A percentile compares a stretch with the other conserved stretches of the same genome.
Evolutionary conservation across 106 monocot species (phyloP).

Genomic region (Allium sativum): DNA sequence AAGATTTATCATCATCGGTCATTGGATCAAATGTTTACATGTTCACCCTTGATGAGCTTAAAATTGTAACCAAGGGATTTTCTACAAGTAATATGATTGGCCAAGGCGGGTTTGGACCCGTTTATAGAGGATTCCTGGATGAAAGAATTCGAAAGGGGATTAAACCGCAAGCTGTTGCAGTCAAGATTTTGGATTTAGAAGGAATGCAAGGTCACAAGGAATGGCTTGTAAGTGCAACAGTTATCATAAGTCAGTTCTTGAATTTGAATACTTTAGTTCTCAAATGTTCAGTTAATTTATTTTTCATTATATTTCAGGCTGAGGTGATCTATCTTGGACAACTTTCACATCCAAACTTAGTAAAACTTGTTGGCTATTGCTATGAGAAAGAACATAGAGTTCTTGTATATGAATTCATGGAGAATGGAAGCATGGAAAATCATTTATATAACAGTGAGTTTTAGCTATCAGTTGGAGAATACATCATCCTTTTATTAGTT

Average conservation of each 20-base stretch:
- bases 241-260: neutral
- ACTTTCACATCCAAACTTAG: conserved; percentile 41
- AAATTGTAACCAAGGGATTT: conserved; percentile 23
- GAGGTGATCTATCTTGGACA: conserved; percentile 48
- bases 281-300: neutral
- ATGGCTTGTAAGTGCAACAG: conserved; percentile 33
- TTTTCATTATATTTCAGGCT: conserved; percentile 16
- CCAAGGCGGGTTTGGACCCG: conserved; percentile 51
- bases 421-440: conserved; percentile 47
- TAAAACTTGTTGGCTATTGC: conserved; percentile 59
- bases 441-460: conserved; percentile 46
- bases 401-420: conserved; percentile 50
- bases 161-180: conserved; percentile 36
- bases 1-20: conserved; percentile 44
- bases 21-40: conserved; percentile 30
- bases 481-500: neutral
- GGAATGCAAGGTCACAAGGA: conserved; percentile 51
- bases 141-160: conserved; percentile 29
- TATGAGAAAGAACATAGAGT: conserved; percentile 49
- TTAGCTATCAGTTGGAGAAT: neutral
- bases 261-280: neutral
- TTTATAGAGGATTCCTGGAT: conserved; percentile 43
- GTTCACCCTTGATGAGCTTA: conserved; percentile 37
- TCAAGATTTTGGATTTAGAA: conserved; percentile 47
- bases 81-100: conserved; percentile 40